Evolutionary conservation across 2,329 filamentous ascomycete genomes (phyloP).

Genomic region (Neofusicoccum laricinum): DNA sequence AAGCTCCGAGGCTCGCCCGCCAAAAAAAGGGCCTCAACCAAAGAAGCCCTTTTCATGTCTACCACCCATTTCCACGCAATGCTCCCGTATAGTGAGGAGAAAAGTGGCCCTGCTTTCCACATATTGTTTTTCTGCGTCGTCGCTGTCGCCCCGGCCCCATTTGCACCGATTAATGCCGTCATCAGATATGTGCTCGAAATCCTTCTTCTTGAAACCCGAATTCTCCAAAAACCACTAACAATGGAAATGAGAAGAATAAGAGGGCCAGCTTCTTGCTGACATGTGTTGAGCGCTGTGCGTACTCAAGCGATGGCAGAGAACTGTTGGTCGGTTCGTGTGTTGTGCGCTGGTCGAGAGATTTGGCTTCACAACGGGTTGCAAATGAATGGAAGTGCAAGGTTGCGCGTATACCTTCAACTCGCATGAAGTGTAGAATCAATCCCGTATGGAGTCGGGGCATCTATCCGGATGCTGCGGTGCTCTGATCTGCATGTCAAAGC

Average conservation of each 20-base stretch:
- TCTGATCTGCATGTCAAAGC: too few relatives aligned
- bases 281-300: neutral
- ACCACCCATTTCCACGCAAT: conserved; percentile 12
- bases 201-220: neutral
- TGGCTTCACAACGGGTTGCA: neutral
- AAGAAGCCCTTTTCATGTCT: conserved; percentile 2
- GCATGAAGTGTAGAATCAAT: neutral
- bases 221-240: neutral
- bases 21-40: neutral
- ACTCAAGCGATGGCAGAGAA: neutral
- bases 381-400: too few relatives aligned
- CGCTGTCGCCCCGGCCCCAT: neutral
- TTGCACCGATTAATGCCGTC: conserved; percentile 2
- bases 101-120: neutral
- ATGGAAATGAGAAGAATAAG: neutral
- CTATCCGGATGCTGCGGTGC: too few relatives aligned
- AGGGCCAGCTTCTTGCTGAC: neutral
- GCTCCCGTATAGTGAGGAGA: neutral
- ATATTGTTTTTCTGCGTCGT: neutral
- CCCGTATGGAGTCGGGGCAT: too few relatives aligned
- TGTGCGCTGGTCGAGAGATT: neutral
- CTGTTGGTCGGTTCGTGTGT: neutral
- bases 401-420: too few relatives aligned
- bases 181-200: neutral
- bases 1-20: conserved; percentile 1